Base-by-base conservation (phyloP, 495 filamentous ascomycete genomes). In the Tuber umbilicatum region DNA sequence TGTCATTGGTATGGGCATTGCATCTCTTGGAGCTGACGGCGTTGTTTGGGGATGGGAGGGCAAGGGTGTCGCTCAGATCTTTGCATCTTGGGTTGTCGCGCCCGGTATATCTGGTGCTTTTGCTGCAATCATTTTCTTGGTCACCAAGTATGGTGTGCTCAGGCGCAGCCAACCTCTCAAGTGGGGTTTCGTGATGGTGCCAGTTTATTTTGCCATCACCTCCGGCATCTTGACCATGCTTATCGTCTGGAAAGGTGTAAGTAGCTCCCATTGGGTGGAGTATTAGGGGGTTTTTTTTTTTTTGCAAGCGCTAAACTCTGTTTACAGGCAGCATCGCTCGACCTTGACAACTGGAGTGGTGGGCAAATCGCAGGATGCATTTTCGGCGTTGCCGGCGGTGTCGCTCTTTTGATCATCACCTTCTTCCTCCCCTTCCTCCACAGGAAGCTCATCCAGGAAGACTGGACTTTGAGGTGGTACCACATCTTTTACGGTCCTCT, bases 351-450 rank as follows among this genome's bases (percentile, higher is more conserved):
- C 67, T 87, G 86, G 76, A 86, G 84, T 42, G 85, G 86, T 40
- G 85, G 87, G 31, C 86, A 87, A 70, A 84, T 86, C 23, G 85
- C 80, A 21, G 90, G 87, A 21, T 86, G 88, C 73, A 88, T 91
- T 73, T 77, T 91, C 50, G 89, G 87, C 60, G 86, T 88, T 35
- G 87, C 89, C 76, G 84, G 85, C 69, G 89, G 84, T 41, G 86
- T 87, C 60, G 86, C 86, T 40, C 35, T 86, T 69, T 70, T 92
- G 68, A 79, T 86, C 40, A 81, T 84, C 78, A 76, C 87, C 77
- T 91, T 91, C 84, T 87, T 91, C 83, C 77, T 90, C 41, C 90
- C 89, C 6, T 92, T 86, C 82, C 82, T 91, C 78, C 84, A 90
- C 80, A 88, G 89, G 72, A 85, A 86, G 68, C 84, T 91, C 43